Conservation (phyloP, 176 grass and related monocot genomes). For the Melocanna baccifera region DNA sequence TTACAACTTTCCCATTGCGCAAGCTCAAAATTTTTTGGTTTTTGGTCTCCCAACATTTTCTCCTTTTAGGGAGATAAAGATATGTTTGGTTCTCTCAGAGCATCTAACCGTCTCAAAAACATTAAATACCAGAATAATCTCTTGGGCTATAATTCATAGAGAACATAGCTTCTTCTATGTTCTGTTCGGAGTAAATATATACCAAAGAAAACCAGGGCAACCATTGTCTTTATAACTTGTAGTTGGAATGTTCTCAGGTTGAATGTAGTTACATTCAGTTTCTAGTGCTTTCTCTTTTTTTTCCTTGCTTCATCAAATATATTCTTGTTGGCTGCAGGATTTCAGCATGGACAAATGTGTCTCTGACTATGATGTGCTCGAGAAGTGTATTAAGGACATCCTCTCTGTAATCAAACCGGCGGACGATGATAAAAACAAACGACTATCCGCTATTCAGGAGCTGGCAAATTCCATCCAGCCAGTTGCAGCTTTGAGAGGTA, state of each 20-base stretch:
- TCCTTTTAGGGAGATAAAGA: not conserved
- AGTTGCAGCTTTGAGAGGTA: conserved; percentile 42
- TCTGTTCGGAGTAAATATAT: too few relatives aligned
- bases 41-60: too few relatives aligned
- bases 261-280: not conserved
- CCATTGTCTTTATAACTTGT: not conserved
- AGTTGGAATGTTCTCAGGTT: not conserved
- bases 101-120: too few relatives aligned
- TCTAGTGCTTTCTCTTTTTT: not conserved
- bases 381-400: conserved; percentile 54
- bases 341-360: conserved; percentile 27
- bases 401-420: conserved; percentile 62
- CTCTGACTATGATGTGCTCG: conserved; percentile 21
- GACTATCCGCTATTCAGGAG: conserved; percentile 53
- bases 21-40: not conserved
- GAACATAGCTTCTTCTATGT: too few relatives aligned
- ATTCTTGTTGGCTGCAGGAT: conserved; percentile 28
- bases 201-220: too few relatives aligned
- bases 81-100: too few relatives aligned
- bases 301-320: not conserved
- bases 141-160: too few relatives aligned
- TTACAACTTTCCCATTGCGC: not conserved
- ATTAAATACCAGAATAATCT: too few relatives aligned
- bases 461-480: conserved; percentile 45
- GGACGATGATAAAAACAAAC: conserved; percentile 41